Percentiles rank a stretch among this genome's conserved stretches.
These are phyloP conservation scores for Saccharomycopsis capsularis DNA, from an alignment of 805 yeast species.

Conservation along the genomic window DNA sequence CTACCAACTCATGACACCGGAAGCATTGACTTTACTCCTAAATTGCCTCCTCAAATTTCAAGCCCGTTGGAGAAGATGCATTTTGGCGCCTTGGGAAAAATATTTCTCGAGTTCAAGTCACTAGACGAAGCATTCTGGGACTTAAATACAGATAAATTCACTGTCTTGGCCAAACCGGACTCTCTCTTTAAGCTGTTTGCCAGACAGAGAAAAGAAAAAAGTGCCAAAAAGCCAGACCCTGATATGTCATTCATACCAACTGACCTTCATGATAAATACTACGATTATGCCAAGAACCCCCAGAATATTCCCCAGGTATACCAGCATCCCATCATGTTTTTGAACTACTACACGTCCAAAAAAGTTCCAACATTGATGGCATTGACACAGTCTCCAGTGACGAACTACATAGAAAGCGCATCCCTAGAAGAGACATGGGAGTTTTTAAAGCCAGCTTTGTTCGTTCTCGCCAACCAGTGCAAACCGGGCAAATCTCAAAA, in stretches of 20 bases:
- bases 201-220: conserved; percentile 1
- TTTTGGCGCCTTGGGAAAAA: conserved; percentile 68
- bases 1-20: conserved; percentile 33
- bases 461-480: conserved; percentile 25
- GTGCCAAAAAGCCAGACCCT: conserved; percentile 9
- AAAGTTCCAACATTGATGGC: conserved; percentile 50
- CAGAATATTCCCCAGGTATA: conserved; percentile 37
- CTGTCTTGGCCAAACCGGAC: conserved; percentile 37
- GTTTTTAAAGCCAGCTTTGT: conserved; percentile 48
- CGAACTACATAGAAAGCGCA: conserved; percentile 44
- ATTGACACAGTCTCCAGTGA: conserved; percentile 66
- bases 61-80: conserved; percentile 43
- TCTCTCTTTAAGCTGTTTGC: conserved; percentile 16
- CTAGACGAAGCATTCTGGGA: conserved; percentile 55
- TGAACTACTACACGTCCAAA: conserved; percentile 49
- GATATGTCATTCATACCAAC: conserved; percentile 8
- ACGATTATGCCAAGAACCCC: conserved; percentile 23
- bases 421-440: conserved; percentile 46
- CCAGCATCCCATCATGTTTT: conserved; percentile 53
- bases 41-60: conserved; percentile 40
- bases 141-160: conserved; percentile 42
- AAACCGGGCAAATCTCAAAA: conserved; percentile 18
- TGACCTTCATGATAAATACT: conserved; percentile 17
- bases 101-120: conserved; percentile 51
- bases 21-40: conserved; percentile 49